Percentiles rank a stretch among this genome's conserved stretches.
These are phyloP conservation scores for Citrus mangshanensis DNA, from an alignment of 345 rosid genomes.

Conservation along the genomic window DNA sequence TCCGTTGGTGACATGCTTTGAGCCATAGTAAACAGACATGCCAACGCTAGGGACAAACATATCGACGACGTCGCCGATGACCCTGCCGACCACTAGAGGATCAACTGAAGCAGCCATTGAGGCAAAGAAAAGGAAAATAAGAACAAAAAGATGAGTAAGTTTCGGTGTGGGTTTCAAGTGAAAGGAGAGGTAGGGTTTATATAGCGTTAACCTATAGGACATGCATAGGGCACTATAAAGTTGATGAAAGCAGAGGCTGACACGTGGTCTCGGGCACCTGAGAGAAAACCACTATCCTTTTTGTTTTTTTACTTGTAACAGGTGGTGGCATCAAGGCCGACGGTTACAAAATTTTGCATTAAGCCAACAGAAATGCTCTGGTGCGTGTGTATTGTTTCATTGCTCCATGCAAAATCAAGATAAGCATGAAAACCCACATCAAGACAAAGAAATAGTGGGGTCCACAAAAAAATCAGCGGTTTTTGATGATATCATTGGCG, in stretches of 20 bases:
- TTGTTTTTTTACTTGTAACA: constrained; percentile 10
- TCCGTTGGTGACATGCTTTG: constrained; percentile 77
- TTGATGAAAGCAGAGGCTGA: constrained; percentile 26
- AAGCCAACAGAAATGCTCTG: neutral
- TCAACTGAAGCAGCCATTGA: constrained; percentile 73
- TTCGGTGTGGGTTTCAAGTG: constrained; percentile 5
- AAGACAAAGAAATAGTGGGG: neutral
- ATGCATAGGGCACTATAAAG: constrained; percentile 66
- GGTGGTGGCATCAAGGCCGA: constrained; percentile 12
- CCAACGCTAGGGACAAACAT: constrained; percentile 66
- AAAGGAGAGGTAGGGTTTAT: constrained; percentile 25
- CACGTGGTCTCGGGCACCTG: constrained; percentile 34
- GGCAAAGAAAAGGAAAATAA: neutral
- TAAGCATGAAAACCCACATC: neutral
- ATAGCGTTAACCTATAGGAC: constrained; percentile 42
- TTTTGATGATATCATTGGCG: neutral
- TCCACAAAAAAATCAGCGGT: neutral
- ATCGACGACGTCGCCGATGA: constrained; percentile 84
- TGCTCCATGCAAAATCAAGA: neutral
- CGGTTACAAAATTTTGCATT: neutral
- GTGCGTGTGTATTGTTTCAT: neutral
- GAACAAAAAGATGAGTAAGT: neutral
- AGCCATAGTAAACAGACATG: constrained; percentile 61
- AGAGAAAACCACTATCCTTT: constrained; percentile 19
- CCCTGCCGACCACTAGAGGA: constrained; percentile 80